Evolutionary conservation across 2,329 filamentous ascomycete species (phyloP), one percentile per base, ranked within the genome.

Genomic region (Blumeria graminis): DNA sequence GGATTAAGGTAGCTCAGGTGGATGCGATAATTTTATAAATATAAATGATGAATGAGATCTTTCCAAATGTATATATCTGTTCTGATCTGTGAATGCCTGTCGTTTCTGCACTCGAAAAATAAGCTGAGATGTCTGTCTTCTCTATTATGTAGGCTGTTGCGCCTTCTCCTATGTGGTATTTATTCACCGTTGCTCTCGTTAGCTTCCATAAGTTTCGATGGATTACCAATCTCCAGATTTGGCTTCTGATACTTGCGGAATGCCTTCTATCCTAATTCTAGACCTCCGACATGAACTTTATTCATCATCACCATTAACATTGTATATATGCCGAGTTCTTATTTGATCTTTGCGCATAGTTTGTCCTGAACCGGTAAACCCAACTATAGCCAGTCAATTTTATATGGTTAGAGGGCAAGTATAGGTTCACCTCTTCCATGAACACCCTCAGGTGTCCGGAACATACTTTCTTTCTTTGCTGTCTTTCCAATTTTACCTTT

Each of bases 361-460:
- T 70, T 94, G 87, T 58, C 92, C 92, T 56, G 89, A 95, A 60
- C 92, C 92, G 8, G 87, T 94, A 66, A 98, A 95, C 36, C 92
- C 92, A 65, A 98, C 92, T 95, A 62, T 6, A 16, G 11, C 32
- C 59, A 18, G 50, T 57, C 56, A 65, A 71, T 63, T 70, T 54
- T 33, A 45, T 34, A 3, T 10, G 41, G 11, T 36, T 22, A 13
- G 28, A 36, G 51, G n/a, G 55, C 14, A 33, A 53, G 38, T 55
- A 33, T 32, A 33, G 46, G 46, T 76, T 62, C 71, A 94, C 89
- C 89, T 83, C 88, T 79, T 57, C 85, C 89, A 64, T 86, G 78
- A 28, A 92, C 77, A 59, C 86, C 82, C 35, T 94, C 88, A 0
- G 88, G 87, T 2, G 89, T 95, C 51, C 89, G 81, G 68, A 95